Percentiles rank a stretch among this genome's conserved stretches.
These are phyloP conservation scores for Fusarium sp. DNA, from an alignment of 2,329 filamentous ascomycete species.

Conservation along the genomic window DNA sequence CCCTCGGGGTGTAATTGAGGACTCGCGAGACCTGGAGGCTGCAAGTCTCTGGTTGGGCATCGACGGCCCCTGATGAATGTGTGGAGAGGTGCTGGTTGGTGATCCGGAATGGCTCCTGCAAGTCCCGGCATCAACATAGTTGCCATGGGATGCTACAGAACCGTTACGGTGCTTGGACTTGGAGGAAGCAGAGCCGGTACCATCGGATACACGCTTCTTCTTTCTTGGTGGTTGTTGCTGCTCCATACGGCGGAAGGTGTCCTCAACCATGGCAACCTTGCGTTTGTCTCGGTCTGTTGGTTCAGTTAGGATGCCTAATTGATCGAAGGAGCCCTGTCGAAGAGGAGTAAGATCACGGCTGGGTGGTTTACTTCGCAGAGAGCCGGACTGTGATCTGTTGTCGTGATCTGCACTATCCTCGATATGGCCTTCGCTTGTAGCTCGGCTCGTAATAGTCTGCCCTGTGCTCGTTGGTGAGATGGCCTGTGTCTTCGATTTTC, in stretches of 20 bases:
- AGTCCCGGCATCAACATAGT: slow-evolving; percentile 66
- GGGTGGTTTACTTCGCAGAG: slow-evolving; percentile 72
- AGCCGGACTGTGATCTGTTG: slow-evolving; percentile 57
- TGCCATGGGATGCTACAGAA: slow-evolving; percentile 51
- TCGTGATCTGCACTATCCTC: slow-evolving; percentile 69
- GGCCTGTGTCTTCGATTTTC: slow-evolving; percentile 66
- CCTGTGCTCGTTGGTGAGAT: slow-evolving; percentile 72
- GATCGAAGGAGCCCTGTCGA: slow-evolving; percentile 69
- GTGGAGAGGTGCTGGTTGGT: slow-evolving; percentile 59
- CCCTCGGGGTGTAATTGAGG: slow-evolving; percentile 54
- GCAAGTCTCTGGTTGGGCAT: slow-evolving; percentile 48
- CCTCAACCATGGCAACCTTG: slow-evolving; percentile 74
- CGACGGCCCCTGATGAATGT: slow-evolving; percentile 46
- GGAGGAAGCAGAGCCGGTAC: slow-evolving; percentile 50
- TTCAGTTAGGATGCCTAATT: slow-evolving; percentile 70
- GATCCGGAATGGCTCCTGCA: slow-evolving; percentile 66
- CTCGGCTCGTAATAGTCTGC: slow-evolving; percentile 71
- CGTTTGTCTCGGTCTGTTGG: slow-evolving; percentile 75
- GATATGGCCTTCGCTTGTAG: slow-evolving; percentile 69
- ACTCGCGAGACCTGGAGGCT: slow-evolving; percentile 50
- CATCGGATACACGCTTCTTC: slow-evolving; percentile 72
- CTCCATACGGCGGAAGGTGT: slow-evolving; percentile 72
- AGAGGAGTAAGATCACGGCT: slow-evolving; percentile 74
- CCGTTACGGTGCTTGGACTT: slow-evolving; percentile 57
- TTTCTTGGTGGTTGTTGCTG: slow-evolving; percentile 68